Percentiles rank a stretch among this genome's conserved stretches.
These are phyloP conservation scores for Neopestalotiopsis sp. DNA, from an alignment of 2,329 filamentous ascomycete genomes.

Conservation along the genomic window DNA sequence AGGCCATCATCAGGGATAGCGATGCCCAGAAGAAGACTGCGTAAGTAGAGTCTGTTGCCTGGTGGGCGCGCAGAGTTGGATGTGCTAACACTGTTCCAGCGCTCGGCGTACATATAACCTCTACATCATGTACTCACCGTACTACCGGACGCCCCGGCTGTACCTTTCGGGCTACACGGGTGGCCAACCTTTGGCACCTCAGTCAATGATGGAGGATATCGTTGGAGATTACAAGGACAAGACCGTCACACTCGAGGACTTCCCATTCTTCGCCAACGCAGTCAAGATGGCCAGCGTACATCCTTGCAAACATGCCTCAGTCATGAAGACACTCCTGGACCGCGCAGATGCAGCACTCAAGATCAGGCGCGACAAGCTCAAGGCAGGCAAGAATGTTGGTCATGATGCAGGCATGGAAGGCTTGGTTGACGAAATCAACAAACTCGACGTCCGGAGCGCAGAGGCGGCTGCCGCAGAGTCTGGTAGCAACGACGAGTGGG, in stretches of 20 bases:
- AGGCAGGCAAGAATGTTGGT: slow-evolving; percentile 56
- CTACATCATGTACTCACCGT: slow-evolving; percentile 97
- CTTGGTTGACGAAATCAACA: slow-evolving; percentile 79
- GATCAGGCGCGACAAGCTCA: slow-evolving; percentile 82
- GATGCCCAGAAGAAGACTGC: slow-evolving; percentile 51
- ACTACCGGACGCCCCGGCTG: slow-evolving; percentile 93
- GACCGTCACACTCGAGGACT: slow-evolving; percentile 97
- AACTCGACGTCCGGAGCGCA: slow-evolving; percentile 61
- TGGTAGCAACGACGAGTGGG: slow-evolving; percentile 64
- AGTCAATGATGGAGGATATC: slow-evolving; percentile 95
- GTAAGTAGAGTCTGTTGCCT: slow-evolving; percentile 36
- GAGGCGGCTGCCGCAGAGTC: slow-evolving; percentile 55
- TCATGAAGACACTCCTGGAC: slow-evolving; percentile 97
- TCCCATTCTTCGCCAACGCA: slow-evolving; percentile 88
- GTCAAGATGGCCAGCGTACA: slow-evolving; percentile 98
- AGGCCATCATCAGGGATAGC: slow-evolving; percentile 90
- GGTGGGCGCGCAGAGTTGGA: slow-evolving; percentile 16
- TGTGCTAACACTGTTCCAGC: slow-evolving; percentile 48
- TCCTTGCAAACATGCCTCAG: slow-evolving; percentile 94
- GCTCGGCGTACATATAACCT: slow-evolving; percentile 93
- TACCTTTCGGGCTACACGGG: slow-evolving; percentile 92
- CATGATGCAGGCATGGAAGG: slow-evolving; percentile 75
- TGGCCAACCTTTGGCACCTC: slow-evolving; percentile 80
- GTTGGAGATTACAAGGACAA: slow-evolving; percentile 98
- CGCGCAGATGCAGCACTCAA: slow-evolving; percentile 93